These are phyloP conservation scores for Endotrypanum monterogeii DNA, from an alignment of 208 protist species.

Conservation along the genomic window DNA sequence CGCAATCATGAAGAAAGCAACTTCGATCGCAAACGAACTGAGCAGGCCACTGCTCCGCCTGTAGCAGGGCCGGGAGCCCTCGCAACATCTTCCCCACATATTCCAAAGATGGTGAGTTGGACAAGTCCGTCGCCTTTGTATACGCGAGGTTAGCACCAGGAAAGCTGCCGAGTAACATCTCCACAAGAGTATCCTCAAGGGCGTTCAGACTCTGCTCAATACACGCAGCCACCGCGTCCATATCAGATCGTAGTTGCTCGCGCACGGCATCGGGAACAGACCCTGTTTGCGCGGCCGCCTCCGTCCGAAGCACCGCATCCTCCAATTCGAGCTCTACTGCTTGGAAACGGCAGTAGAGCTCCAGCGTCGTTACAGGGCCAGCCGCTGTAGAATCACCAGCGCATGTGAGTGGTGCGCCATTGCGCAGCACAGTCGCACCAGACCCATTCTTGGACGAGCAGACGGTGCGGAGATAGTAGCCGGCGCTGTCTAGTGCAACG, in stretches of 20 bases:
- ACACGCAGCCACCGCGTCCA: constrained; percentile 16
- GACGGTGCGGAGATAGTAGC: constrained; percentile 26
- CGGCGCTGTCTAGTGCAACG: constrained; percentile 39
- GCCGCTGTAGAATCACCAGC: background rate
- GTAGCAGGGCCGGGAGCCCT: constrained; percentile 26
- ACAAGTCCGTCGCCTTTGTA: background rate
- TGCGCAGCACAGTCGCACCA: background rate
- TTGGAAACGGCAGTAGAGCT: constrained; percentile 46
- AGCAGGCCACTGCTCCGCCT: constrained; percentile 42
- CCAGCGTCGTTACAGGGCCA: constrained; percentile 14
- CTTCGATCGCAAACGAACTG: constrained; percentile 34
- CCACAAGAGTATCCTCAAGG: constrained; percentile 36
- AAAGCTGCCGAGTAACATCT: constrained; percentile 33
- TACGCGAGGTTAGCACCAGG: background rate
- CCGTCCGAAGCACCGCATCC: constrained; percentile 24
- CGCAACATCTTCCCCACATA: constrained; percentile 38
- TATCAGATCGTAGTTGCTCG: constrained; percentile 11
- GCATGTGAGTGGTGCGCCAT: background rate
- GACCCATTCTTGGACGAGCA: background rate
- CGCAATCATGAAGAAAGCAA: background rate
- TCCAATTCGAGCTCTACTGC: constrained; percentile 47
- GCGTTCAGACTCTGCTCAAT: constrained; percentile 29
- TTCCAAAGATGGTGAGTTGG: constrained; percentile 1
- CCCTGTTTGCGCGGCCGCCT: constrained; percentile 3
- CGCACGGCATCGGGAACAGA: constrained; percentile 11